Base-by-base conservation (phyloP, 2,329 filamentous ascomycete genomes). In the Alternaria incomplexa region DNA sequence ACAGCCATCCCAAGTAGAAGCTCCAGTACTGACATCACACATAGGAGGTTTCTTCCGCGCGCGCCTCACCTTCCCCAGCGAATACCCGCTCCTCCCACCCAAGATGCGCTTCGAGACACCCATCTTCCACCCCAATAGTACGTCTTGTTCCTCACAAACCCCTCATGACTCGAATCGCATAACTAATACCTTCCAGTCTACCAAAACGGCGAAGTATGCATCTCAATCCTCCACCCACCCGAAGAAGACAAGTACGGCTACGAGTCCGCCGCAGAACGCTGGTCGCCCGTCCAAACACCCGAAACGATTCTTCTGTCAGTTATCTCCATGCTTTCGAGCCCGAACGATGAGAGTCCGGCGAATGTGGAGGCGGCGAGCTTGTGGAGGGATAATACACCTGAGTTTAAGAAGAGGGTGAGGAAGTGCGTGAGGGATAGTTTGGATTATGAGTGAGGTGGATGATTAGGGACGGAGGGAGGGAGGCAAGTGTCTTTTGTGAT, bases 211-310 rank as follows among this genome's bases (percentile, higher is more conserved):
- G 88, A 95, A 17, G 96, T 98, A 73, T 98, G 95, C 84, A 98
- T 98, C 76, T 97, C 93, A n/a, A 98, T 98, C 83, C 89, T 98
- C 3, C 95, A 98, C 81, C 91, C 95, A 4, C 95, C 95, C 3
- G 95, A 96, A 74, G 95, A 98, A 82, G 95, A 98, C 81, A 96
- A 96, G 58, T 97, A 97, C 83, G 94, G 97, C 84, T 98, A 98
- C 86, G 95, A 98, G 82, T 92, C 95, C 73, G 95, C 96, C 8
- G 93, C 91, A 1, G 96, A 98, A 84, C 90, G 95, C 67, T 98
- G 95, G 95, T 95, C 91, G 26, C 95, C 95, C 12, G 97, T 98
- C 66, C 96, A 98, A 83, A 96, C 91, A 63, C 95, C 97, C 70
- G 96, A 98, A 83, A 98, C 97, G 85, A 98, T 98, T 71, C 85